Base-by-base conservation (phyloP, 2,329 filamentous ascomycete species). In the Canariomyces notabilis region DNA sequence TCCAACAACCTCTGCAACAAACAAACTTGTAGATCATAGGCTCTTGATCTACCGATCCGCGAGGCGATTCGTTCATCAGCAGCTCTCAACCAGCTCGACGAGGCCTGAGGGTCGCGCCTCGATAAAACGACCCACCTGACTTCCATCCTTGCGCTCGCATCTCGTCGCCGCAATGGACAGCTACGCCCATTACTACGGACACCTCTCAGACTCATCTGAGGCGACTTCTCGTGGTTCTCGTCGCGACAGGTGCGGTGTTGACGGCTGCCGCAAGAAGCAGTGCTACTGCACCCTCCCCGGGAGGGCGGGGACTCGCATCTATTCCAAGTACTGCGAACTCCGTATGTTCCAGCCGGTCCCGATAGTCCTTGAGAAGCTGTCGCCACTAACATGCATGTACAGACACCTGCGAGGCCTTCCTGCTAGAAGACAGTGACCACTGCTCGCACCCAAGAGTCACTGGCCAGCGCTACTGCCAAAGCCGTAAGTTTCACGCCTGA, bases 241-340 rank as follows among this genome's bases (percentile, higher is more conserved):
- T n/a, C n/a, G n/a, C 6, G 44, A 46, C 4, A 44, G 37, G 29
- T 57, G 54, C 49, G 49, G 44, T 19, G 46, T 57, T 7, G 29
- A 31, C 6, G 46, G 49, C 36, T 57, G 54, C 46, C 21, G 36
- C 31, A 49, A 36, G 41, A 50, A 43, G 35, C 53, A 52, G 20
- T 46, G 38, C 41, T 52, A 29, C 37, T 35, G 14, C 12, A 20
- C 14, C n/a, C 8, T 26, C n/a, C n/a, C n/a, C n/a, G 39, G 14
- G 3, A 41, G 32, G 23, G 37, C 32, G 16, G 56, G 46, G 39
- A 29, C 26, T 29, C 26, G 26, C 26, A 42, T 56, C 26, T 57
- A 57, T 39, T 56, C 55, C 6, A 34, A 40, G 6, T 54, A 37
- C 45, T 57, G 55, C 53, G 22, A 36, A 14, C 15, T 37, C n/a